A percentile compares a stretch with the other conserved stretches of the same genome.
Evolutionary conservation across 2,329 filamentous ascomycete genomes (phyloP).

Genomic region (Fusarium duplospermum): DNA sequence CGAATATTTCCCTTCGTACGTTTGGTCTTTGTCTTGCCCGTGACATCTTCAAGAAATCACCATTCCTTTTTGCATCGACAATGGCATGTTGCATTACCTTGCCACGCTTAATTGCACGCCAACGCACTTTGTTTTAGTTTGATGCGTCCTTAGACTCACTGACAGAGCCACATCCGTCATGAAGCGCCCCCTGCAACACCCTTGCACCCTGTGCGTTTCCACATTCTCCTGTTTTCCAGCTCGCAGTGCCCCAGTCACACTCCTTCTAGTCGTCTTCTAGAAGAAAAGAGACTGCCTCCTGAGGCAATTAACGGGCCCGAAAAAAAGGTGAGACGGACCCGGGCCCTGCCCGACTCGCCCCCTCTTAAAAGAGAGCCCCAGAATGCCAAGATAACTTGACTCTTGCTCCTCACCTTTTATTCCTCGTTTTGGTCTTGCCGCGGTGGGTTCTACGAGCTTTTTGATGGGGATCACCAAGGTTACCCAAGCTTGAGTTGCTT

Average conservation of each 20-base stretch:
- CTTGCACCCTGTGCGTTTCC: constrained; percentile 11
- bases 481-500: constrained; percentile 6
- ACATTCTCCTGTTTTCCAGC: constrained; percentile 7
- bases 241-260: not conserved
- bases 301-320: constrained; percentile 5
- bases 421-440: constrained; percentile 1
- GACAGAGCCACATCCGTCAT: not conserved
- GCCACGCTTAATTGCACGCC: not conserved
- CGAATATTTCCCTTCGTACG: not conserved
- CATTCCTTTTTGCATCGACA: not conserved
- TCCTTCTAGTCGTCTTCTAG: constrained; percentile 42
- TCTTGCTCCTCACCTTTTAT: constrained; percentile 1
- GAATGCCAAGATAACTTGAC: constrained; percentile 14
- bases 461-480: constrained; percentile 3
- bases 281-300: constrained; percentile 15
- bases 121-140: constrained; percentile 2
- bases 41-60: not conserved
- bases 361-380: not conserved
- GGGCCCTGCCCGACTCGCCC: constrained; percentile 25
- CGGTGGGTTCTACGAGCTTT: not conserved
- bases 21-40: not conserved
- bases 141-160: not conserved
- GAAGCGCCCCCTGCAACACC: not conserved
- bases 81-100: not conserved
- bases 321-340: not conserved